Conservation (phyloP, 2,329 filamentous ascomycete genomes). For the Chalaropsis ovoidea region DNA sequence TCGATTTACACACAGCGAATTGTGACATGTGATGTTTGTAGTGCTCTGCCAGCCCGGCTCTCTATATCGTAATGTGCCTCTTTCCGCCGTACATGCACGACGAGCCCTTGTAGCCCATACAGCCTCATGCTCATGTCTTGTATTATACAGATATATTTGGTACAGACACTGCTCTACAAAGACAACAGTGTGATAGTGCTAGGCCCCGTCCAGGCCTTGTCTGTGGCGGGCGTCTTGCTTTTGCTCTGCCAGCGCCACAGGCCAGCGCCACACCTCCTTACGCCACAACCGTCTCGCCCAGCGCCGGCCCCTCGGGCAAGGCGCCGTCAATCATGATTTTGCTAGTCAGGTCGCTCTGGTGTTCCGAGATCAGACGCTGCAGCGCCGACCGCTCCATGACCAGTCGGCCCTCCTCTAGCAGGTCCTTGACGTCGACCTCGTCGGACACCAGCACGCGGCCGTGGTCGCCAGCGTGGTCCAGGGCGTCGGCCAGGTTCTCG, state of each 20-base stretch:
- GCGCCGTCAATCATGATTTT: slow-evolving; percentile 18
- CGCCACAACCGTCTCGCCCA: slow-evolving; percentile 18
- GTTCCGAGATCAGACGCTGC: slow-evolving; percentile 59
- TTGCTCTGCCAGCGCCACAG: too few relatives aligned
- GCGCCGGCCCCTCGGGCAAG: not conserved
- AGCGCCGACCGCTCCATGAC: slow-evolving; percentile 79
- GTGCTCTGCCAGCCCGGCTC: too few relatives aligned
- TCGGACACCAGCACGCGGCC: slow-evolving; percentile 58
- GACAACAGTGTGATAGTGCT: slow-evolving; percentile 5
- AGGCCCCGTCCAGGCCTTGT: not conserved
- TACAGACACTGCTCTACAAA: slow-evolving; percentile 14
- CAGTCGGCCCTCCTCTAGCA: slow-evolving; percentile 73
- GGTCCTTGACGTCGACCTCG: slow-evolving; percentile 93
- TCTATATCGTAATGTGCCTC: too few relatives aligned
- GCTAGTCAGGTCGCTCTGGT: slow-evolving; percentile 53
- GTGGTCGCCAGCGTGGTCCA: slow-evolving; percentile 54
- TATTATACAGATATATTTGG: slow-evolving; percentile 20
- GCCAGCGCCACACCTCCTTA: not conserved
- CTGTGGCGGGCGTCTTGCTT: not conserved
- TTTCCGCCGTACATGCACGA: not conserved
- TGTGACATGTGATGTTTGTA: too few relatives aligned
- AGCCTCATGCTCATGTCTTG: not conserved
- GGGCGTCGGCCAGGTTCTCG: slow-evolving; percentile 54
- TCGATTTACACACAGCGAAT: too few relatives aligned
- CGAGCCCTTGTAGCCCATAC: not conserved